These are phyloP conservation scores for Aspergillus transmontanensis DNA, from an alignment of 2,329 filamentous ascomycete genomes.

Conservation along the genomic window DNA sequence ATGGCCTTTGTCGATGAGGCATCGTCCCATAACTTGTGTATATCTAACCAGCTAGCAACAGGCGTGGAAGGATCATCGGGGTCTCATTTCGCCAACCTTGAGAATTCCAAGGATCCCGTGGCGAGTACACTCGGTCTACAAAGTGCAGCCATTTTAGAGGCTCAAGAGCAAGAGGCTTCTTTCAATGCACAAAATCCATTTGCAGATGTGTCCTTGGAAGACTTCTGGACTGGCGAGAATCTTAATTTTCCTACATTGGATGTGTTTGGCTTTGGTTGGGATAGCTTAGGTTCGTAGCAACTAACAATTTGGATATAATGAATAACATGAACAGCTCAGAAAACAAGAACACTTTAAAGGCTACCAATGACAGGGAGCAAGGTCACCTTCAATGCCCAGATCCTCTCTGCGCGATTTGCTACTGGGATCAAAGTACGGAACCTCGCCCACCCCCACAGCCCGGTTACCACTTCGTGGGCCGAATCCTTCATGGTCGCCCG, in stretches of 20 bases:
- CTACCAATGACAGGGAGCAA: background rate
- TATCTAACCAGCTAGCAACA: background rate
- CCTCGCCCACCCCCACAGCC: conserved; percentile 97
- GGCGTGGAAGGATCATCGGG: background rate
- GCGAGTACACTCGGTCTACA: background rate
- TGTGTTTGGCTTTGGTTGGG: background rate
- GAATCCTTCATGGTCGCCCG: conserved; percentile 41
- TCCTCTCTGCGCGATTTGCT: conserved; percentile 4
- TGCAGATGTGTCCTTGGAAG: background rate
- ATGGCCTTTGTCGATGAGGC: background rate
- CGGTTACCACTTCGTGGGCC: conserved; percentile 83
- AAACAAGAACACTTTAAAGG: background rate
- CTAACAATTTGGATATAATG: background rate
- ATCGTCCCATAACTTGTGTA: background rate
- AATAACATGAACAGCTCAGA: background rate
- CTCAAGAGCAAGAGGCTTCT: background rate
- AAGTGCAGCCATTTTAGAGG: background rate
- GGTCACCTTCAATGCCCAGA: background rate
- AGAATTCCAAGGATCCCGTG: background rate
- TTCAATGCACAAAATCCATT: background rate
- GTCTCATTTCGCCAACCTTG: background rate
- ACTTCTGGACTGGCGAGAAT: background rate
- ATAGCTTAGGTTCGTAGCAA: background rate
- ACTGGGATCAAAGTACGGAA: conserved; percentile 18
- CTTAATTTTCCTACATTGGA: background rate